Base-by-base conservation (phyloP, 129 eudicot species). In the Glebionis coronaria region DNA sequence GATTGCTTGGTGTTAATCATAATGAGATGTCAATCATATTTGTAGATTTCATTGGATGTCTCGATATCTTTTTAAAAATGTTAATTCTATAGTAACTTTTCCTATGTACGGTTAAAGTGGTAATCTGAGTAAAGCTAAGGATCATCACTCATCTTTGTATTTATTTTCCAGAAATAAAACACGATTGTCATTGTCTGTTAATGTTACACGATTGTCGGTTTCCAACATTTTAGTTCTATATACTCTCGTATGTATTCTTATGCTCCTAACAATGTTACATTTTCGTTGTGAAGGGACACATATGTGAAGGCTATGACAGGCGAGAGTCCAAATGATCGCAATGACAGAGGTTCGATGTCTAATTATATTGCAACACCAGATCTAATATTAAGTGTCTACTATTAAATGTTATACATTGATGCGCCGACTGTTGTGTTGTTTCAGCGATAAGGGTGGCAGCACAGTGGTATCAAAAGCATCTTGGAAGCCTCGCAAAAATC, bases 381-480 rank as follows among this genome's bases (percentile, higher is more conserved):
- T 3, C 8, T 65, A 6, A 47, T 25, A 45, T 65, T 7, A 15
- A 23, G 49, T 35, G 47, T 61, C 11, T 5, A 35, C n/a, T 35
- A 8, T 2, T 61, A 15, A 3, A 9, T 35, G 20, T 61, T 15
- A n/a, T 35, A 35, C 28, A 16, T 50, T 61, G 19, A 58, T 35
- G 9, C 20, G 4, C 8, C 0, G 20, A 58, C 10, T 13, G 13
- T 49, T 18, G 50, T 75, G 38, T 31, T 45, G 69, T 60, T 77
- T 62, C 95, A 93, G 98, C 98, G 28, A 93, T 93, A 61, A 76
- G 98, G 57, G 96, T 86, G 74, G 98, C 98, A 67, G 70, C 95
- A 44, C 95, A 82, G 53, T 93, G 98, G 98, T 93, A 88, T 80
- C 89, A 93, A 72, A 86, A 81, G 66, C 98, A 93, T 86, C 92